Evolutionary conservation across 176 grass and related monocot genomes (phyloP).

Genomic region (Bolboschoenus planiculmis): DNA sequence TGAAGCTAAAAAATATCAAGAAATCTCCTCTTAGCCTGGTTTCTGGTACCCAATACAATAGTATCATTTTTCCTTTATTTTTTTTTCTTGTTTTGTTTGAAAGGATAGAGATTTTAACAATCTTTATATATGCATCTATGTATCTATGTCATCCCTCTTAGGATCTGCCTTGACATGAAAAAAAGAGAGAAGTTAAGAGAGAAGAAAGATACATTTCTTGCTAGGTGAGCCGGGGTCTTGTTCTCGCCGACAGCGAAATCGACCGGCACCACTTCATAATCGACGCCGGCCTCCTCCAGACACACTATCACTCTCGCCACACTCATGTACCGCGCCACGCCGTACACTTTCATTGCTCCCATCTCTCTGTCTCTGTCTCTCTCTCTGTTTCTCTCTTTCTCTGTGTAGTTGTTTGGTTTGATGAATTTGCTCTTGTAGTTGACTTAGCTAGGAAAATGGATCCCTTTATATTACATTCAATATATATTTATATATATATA

Average conservation of each 20-base stretch:
- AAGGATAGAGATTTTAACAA: too few species aligned
- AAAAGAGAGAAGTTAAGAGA: background rate
- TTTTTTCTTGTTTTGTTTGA: too few species aligned
- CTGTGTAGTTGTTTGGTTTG: background rate
- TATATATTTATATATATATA: too few species aligned
- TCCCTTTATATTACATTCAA: background rate
- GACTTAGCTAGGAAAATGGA: background rate
- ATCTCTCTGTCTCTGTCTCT: background rate
- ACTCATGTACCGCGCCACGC: slow-evolving; percentile 31
- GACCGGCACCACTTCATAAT: slow-evolving; percentile 45
- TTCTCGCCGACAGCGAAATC: slow-evolving; percentile 34
- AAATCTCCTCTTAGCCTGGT: too few species aligned
- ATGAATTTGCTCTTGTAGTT: background rate
- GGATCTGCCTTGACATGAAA: too few species aligned
- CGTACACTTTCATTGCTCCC: slow-evolving; percentile 39
- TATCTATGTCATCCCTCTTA: too few species aligned
- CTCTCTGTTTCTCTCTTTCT: background rate
- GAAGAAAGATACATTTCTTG: slow-evolving; percentile 34
- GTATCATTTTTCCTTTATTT: too few species aligned
- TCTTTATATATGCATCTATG: too few species aligned
- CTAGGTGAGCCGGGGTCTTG: slow-evolving; percentile 40
- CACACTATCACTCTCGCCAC: slow-evolving; percentile 28
- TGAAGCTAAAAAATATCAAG: too few species aligned
- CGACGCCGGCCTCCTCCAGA: slow-evolving; percentile 39
- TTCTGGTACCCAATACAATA: too few species aligned